Conservation (phyloP, 2,329 filamentous ascomycete species). For the Thermoascus crustaceus region DNA sequence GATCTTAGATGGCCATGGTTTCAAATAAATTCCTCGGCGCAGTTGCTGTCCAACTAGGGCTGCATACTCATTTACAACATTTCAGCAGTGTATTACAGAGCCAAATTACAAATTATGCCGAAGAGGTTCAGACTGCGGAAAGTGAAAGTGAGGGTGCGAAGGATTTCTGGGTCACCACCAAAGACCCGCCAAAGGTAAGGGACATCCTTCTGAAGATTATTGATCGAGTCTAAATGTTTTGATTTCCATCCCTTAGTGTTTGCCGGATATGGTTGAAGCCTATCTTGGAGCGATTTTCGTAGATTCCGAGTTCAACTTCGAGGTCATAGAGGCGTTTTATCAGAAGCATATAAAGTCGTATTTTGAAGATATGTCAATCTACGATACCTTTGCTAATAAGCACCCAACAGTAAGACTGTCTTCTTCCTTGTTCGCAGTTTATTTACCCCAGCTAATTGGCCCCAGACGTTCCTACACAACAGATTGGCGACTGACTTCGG, state of each 20-base stretch:
- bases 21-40: conserved; percentile 89
- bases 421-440: background rate
- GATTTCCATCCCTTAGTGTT: conserved; percentile 43
- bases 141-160: conserved; percentile 23
- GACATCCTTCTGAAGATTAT: too few relatives aligned
- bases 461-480: conserved; percentile 56
- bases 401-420: conserved; percentile 57
- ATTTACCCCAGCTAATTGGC: conserved; percentile 1
- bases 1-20: conserved; percentile 76
- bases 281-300: conserved; percentile 88
- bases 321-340: conserved; percentile 69
- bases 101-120: conserved; percentile 44
- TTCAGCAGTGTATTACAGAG: conserved; percentile 29
- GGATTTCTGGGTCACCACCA: conserved; percentile 37
- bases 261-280: conserved; percentile 82
- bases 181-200: conserved; percentile 36
- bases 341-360: conserved; percentile 62
- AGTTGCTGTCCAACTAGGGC: conserved; percentile 66
- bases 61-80: conserved; percentile 63
- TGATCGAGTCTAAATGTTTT: too few relatives aligned
- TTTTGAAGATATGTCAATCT: conserved; percentile 78
- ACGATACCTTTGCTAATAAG: conserved; percentile 77
- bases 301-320: conserved; percentile 73
- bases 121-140: conserved; percentile 28
- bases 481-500: conserved; percentile 56